A percentile compares a stretch with the other conserved stretches of the same genome.
These are phyloP conservation scores for Purpureocillium lavendulum DNA, from an alignment of 2,329 filamentous ascomycete genomes.

Conservation along the genomic window DNA sequence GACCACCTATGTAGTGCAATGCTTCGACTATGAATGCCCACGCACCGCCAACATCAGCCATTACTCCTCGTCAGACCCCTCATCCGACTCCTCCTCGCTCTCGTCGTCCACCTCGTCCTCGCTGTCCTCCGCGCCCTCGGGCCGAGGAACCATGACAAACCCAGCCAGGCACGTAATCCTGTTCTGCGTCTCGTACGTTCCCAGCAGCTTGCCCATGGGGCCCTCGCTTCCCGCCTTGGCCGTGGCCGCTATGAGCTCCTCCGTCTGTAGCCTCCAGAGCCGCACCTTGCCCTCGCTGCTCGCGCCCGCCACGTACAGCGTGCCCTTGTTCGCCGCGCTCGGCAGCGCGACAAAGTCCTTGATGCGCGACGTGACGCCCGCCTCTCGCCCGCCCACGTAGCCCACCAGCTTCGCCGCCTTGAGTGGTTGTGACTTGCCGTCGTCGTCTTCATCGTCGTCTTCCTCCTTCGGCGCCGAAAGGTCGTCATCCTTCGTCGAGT, in stretches of 20 bases:
- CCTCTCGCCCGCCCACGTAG: conserved; percentile 68
- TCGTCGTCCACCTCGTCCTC: conserved; percentile 41
- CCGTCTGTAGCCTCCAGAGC: conserved; percentile 57
- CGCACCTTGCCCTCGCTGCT: conserved; percentile 83
- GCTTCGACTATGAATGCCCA: background rate
- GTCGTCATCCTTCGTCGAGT: conserved; percentile 54
- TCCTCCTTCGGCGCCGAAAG: conserved; percentile 24
- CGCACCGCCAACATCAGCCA: background rate
- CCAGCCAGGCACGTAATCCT: conserved; percentile 82
- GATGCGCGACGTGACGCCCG: conserved; percentile 61
- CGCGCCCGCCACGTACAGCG: conserved; percentile 57
- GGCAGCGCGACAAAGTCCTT: conserved; percentile 76
- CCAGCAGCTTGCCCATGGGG: conserved; percentile 58
- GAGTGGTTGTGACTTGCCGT: conserved; percentile 23
- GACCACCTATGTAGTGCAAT: no score
- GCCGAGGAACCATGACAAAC: conserved; percentile 72
- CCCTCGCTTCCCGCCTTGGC: conserved; percentile 12
- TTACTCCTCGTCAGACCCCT: conserved; percentile 13
- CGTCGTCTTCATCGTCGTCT: conserved; percentile 27
- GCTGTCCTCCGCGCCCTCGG: conserved; percentile 52
- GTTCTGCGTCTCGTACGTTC: conserved; percentile 75
- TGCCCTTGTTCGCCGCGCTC: conserved; percentile 25
- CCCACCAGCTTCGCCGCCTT: conserved; percentile 59
- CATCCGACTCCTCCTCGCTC: conserved; percentile 29
- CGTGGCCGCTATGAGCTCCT: conserved; percentile 27